Base-by-base conservation (phyloP, 2,329 filamentous ascomycete species). In the Westerdykella ornata region DNA sequence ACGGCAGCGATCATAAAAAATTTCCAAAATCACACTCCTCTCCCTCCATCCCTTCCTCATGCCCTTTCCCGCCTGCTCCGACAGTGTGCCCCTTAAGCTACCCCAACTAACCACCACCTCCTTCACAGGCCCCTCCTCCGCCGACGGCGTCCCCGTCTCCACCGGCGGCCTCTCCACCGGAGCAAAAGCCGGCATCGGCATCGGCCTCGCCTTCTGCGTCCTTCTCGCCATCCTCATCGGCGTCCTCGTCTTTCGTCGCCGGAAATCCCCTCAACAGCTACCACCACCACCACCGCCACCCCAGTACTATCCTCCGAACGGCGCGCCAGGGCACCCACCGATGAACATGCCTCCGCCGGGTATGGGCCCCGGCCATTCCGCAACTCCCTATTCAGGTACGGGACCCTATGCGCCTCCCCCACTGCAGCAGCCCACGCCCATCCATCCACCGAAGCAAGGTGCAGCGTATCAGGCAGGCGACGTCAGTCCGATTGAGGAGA, bases 161-260 rank as follows among this genome's bases (percentile, higher is more conserved):
- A 19, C 12, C 15, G 16, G 30, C 30, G 36, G 17, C 14, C 42
- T 53, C 13, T 42, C 16, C 40, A 46, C 43, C 11, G 42, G 35
- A n/a, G 44, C 48, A 8, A 53, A 47, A 47, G 41, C 43, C 12
- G 50, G 50, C 15, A 49, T 53, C 17, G 44, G 40, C 19, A 45
- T 51, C 36, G 48, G 48, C 32, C 42, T 35, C 12, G 31, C 45
- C 29, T 44, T 47, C 42, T 48, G 45, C 40, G 32, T 38, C 26
- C 44, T 52, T 29, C 36, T 50, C 30, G 43, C 43, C 14, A 38
- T 47, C 32, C 20, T 45, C 17, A 44, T 52, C 15, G 12, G 46
- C 22, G 16, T 49, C n/a, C 42, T 49, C 14, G 14, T 47, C 29
- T 17, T 38, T 17, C 40, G 41, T 15, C 47, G 47, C 35, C 43